These are phyloP conservation scores for Rhizopus stolonifer DNA, from an alignment of 371 early-diverging fungal species.

Conservation along the genomic window DNA sequence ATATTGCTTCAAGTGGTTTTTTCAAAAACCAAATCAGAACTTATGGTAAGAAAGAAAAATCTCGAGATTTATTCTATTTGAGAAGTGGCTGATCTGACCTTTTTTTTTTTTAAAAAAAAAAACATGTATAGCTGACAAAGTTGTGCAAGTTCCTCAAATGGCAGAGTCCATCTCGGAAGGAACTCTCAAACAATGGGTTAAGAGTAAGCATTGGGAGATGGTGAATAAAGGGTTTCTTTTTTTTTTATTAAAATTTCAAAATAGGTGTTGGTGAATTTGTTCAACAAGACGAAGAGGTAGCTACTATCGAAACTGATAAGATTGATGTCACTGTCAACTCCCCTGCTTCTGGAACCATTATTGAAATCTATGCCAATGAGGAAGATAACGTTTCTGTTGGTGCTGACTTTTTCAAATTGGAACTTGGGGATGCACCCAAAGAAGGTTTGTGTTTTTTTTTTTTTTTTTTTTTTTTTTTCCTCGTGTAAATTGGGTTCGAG, in stretches of 20 bases:
- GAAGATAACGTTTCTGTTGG: constrained; percentile 94
- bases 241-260: neutral
- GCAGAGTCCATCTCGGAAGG: constrained; percentile 98
- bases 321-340: constrained; percentile 95
- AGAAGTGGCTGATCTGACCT: no score
- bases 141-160: constrained; percentile 93
- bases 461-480: no score
- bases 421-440: constrained; percentile 72
- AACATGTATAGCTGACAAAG: constrained; percentile 73
- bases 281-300: constrained; percentile 91
- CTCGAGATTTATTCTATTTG: neutral
- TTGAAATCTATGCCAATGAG: constrained; percentile 84
- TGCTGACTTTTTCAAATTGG: constrained; percentile 90
- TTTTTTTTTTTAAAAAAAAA: no score
- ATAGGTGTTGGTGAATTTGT: constrained; percentile 94
- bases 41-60: constrained; percentile 45
- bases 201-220: constrained; percentile 64
- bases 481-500: neutral
- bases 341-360: constrained; percentile 85
- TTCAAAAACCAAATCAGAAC: constrained; percentile 40
- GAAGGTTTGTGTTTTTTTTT: constrained; percentile 41
- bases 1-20: constrained; percentile 9
- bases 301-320: constrained; percentile 98
- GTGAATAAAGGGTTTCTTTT: neutral
- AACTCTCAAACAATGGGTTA: constrained; percentile 92